Evolutionary conservation across 495 filamentous ascomycete genomes (phyloP), one percentile per base, ranked within the genome.

Genomic region (Neurospora sp.): DNA sequence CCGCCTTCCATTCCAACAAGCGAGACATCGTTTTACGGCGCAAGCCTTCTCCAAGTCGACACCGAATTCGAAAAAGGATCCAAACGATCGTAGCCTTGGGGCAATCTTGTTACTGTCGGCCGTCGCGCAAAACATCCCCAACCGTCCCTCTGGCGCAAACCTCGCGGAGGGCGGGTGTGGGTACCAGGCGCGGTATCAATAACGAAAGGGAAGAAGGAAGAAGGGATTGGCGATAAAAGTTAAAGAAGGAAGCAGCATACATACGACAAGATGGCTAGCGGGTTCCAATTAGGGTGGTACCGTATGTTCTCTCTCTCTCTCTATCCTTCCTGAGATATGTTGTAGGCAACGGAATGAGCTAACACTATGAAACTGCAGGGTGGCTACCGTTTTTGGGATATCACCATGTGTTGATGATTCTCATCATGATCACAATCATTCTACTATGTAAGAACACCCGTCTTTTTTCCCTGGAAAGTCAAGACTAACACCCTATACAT

Each of bases 391-490:
- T 97, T 84, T 90, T 99, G 74, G 96, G 96, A 74, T 99, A 98
- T 83, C 96, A 99, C 83, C 96, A 99, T 89, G 92, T 98, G 69
- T 87, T 99, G 76, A 98, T 99, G 96, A 92, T 98, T 76, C 84
- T 99, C 70, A 97, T 99, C 78, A 94, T 93, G 43, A 86, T 98
- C 66, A 88, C 94, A 2, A 97, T 99, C 79, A 96, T 99, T 82
- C 84, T 99, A 79, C 88, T 99, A 72, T 98, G 95, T 98, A 86
- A 83, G 95, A 86, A 36, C 42, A 37, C 66, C 72, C 77, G 42
- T 69, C 69, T 28, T 4, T 39, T 17, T 24, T 31, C 24, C 31
- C 6, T 37, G 10, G 15, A 21, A 24, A 38, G 62, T 15, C 48
- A 38, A 69, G 15, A 77, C 74, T 72, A 37, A 48, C 71, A 42